Evolutionary conservation across 2,329 filamentous ascomycete species (phyloP).

Genomic region (Fusarium siculi): DNA sequence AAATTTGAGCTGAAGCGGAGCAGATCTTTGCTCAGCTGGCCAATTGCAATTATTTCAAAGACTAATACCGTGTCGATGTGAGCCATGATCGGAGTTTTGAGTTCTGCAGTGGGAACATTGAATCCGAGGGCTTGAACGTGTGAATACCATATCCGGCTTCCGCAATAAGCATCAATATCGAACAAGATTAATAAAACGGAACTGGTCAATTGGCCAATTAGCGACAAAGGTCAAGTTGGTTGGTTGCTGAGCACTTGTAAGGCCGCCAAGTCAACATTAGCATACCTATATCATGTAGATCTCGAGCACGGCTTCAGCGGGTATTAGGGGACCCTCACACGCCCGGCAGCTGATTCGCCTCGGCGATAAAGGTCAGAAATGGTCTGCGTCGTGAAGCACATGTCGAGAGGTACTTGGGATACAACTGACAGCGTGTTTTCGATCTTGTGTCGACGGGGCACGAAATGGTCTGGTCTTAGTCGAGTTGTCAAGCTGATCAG

Average conservation of each 20-base stretch:
- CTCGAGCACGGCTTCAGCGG: neutral
- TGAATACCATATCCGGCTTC: slow-evolving; percentile 1
- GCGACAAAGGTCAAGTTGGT: slow-evolving; percentile 2
- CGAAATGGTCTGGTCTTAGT: slow-evolving; percentile 1
- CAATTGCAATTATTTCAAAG: neutral
- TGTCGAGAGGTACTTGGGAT: slow-evolving; percentile 11
- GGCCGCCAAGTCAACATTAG: neutral
- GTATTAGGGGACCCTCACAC: neutral
- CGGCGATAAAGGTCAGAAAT: neutral
- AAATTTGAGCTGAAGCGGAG: slow-evolving; percentile 5
- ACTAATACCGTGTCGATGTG: neutral
- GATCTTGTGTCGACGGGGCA: neutral
- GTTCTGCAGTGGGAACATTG: neutral
- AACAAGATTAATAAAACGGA: neutral
- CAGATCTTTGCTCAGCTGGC: slow-evolving; percentile 20
- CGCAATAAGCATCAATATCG: neutral
- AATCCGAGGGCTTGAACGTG: neutral
- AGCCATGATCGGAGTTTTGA: neutral
- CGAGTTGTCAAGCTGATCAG: slow-evolving; percentile 21
- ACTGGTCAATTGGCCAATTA: slow-evolving; percentile 14
- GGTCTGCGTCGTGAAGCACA: slow-evolving; percentile 7
- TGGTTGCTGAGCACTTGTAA: neutral
- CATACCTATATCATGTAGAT: slow-evolving; percentile 7
- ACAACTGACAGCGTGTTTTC: neutral
- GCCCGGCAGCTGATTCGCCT: neutral